These are phyloP conservation scores for Tetracladium maxilliforme DNA, from an alignment of 2,329 filamentous ascomycete genomes.

Conservation along the genomic window DNA sequence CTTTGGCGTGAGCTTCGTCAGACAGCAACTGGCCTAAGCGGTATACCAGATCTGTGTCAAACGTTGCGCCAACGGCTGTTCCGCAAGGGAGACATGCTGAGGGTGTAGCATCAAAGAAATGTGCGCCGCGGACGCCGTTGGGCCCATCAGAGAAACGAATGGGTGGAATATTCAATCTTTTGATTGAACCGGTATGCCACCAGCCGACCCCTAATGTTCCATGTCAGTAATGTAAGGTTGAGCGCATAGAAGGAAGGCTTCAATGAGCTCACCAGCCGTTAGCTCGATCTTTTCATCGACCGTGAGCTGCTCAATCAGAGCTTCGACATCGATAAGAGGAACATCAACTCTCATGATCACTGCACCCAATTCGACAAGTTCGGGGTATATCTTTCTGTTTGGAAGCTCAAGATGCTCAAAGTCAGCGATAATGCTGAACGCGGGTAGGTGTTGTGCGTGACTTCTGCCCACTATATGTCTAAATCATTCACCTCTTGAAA, in stretches of 20 bases:
- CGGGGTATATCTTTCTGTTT: too few species aligned
- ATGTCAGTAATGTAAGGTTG: constrained; percentile 2
- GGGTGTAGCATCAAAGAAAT: constrained; percentile 49
- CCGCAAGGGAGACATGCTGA: constrained; percentile 48
- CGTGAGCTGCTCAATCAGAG: too few species aligned
- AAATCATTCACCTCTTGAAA: too few species aligned
- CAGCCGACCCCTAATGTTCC: constrained; percentile 40
- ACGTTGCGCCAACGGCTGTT: constrained; percentile 41
- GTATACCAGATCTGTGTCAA: constrained; percentile 35
- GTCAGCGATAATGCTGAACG: too few species aligned
- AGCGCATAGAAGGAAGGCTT: too few species aligned
- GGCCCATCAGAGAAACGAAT: constrained; percentile 54
- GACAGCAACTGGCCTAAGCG: constrained; percentile 35
- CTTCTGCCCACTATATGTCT: too few species aligned
- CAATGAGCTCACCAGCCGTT: too few species aligned
- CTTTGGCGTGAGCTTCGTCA: constrained; percentile 37
- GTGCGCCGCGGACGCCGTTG: constrained; percentile 52
- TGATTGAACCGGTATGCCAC: constrained; percentile 51
- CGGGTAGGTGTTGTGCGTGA: too few species aligned
- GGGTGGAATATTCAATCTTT: constrained; percentile 44
- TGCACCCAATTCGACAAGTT: too few species aligned
- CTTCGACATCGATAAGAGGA: not conserved
- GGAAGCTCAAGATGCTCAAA: too few species aligned
- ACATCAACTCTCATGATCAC: too few species aligned
- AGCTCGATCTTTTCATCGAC: too few species aligned